Base-by-base conservation (phyloP, 2,329 filamentous ascomycete species). In the Pseudogymnoascus sp. region DNA sequence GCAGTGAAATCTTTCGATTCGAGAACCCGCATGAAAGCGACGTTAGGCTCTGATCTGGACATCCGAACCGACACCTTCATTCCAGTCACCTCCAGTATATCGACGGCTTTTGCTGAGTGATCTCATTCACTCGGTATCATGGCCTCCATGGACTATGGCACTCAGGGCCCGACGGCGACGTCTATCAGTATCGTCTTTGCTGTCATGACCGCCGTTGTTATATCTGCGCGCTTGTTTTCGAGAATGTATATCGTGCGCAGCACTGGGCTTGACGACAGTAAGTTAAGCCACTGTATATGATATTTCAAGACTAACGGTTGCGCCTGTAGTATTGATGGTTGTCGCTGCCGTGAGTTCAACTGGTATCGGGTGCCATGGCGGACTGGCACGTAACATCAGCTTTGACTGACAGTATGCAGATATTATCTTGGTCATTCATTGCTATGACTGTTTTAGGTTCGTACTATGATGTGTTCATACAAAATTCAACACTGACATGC, bases 101-200 rank as follows among this genome's bases (percentile, higher is more conserved):
- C 43, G 28, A 32, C 43, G 32, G 30, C 5, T 18, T 32, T 54
- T 32, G n/a, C 43, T 25, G n/a, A 5, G 43, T 32, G 43, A 32
- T 1, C 25, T 30, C n/a, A n/a, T 54, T 30, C n/a, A 54, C n/a
- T 20, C 12, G 28, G 22, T 8, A 28, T 32, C 47, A 60, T 60
- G 59, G 41, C 4, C 22, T 5, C 12, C n/a, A 47, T 25, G 39
- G 59, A 60, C 32, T 35, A 25, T 30, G 38, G n/a, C 28, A 32
- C 20, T n/a, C 25, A 60, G 37, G 59, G 59, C 32, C 41, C 59
- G 11, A 34, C 41, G 11, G 41, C 41, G 6, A 47, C 32, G 38
- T 25, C 59, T 37, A 60, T 60, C 30, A 47, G 37, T 16, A 54
- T 60, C 9, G 39, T 60, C 9, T 60, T 60, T 60, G 59, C 59